These are phyloP conservation scores for Talaromyces verruculosus DNA, from an alignment of 2,329 filamentous ascomycete species.

Conservation along the genomic window DNA sequence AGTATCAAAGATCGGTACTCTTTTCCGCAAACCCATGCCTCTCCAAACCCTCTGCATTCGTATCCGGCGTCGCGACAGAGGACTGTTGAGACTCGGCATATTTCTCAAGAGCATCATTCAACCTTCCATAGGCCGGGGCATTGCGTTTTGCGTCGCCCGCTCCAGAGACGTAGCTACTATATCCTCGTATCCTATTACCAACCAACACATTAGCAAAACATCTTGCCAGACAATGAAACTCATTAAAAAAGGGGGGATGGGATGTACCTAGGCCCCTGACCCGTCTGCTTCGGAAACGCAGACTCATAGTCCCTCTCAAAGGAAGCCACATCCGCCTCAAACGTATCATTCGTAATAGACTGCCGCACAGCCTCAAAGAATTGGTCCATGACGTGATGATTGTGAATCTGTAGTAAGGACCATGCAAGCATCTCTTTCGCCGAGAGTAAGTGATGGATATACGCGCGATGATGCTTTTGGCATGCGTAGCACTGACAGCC, in stretches of 20 bases:
- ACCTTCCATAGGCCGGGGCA: conserved; percentile 63
- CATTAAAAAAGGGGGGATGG: not conserved
- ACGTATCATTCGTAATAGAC: conserved; percentile 59
- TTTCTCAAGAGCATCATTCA: conserved; percentile 52
- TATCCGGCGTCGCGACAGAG: conserved; percentile 53
- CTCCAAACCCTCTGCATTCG: conserved; percentile 53
- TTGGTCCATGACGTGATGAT: conserved; percentile 67
- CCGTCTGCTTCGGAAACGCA: conserved; percentile 70
- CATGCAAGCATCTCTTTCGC: conserved; percentile 97
- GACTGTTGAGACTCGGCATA: conserved; percentile 50
- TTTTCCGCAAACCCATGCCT: conserved; percentile 57
- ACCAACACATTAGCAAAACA: not conserved
- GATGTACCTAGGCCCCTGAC: conserved; percentile 67
- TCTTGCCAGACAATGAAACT: not conserved
- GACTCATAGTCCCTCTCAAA: conserved; percentile 71
- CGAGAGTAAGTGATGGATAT: conserved; percentile 78
- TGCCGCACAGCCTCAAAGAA: conserved; percentile 73
- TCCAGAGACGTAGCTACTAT: conserved; percentile 73
- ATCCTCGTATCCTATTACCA: conserved; percentile 64
- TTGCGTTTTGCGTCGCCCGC: conserved; percentile 65
- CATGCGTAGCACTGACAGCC: conserved; percentile 82
- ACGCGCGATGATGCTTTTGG: conserved; percentile 78
- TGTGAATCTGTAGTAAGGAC: conserved; percentile 90
- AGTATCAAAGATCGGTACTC: conserved; percentile 27
- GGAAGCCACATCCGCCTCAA: conserved; percentile 53